Evolutionary conservation across 306 rosid genomes (phyloP), one percentile per base, ranked within the genome.

Genomic region (Potentilla sterilis): DNA sequence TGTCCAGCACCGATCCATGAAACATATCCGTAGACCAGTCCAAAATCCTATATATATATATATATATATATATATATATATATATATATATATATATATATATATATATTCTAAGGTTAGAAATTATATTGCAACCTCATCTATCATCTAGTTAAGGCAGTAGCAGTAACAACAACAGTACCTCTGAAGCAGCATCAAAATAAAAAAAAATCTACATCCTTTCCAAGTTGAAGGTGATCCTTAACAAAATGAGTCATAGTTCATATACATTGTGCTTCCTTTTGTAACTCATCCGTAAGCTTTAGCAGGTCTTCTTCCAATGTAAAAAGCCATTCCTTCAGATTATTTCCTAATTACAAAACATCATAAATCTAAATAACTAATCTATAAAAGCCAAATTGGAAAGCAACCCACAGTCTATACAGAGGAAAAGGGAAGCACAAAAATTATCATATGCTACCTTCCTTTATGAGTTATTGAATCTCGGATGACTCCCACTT

Each of bases 141-240:
- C n/a, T n/a, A n/a, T n/a, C n/a, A n/a, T n/a, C n/a, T n/a, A n/a
- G n/a, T n/a, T n/a, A n/a, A n/a, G n/a, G n/a, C n/a, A n/a, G n/a
- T 76, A 79, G 61, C 79, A 37, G 74, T 69, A 82, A 82, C 57
- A 75, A 61, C 28, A 63, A 46, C 28, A 32, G 81, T 90, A 95
- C 99, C 99, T 89, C 99, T 10, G 99, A 85, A 49, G 99, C 99
- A 38, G 99, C 92, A 79, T 92, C 99, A 79, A 95, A 95, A 75
- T 95, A 93, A 69, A 95, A 86, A 76, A 95, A 92, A 88, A n/a
- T 90, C 91, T 64, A 90, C 88, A 35, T 85, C 96, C 77, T 92
- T 92, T 78, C 98, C 98, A 13, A 95, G 88, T 85, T 90, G 93
- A 52, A 92, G 88, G 80, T 95, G 99, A 90, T 95, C 97, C 83